These are phyloP conservation scores for Ogataea saltuana DNA, from an alignment of 805 yeast genomes.

Conservation along the genomic window DNA sequence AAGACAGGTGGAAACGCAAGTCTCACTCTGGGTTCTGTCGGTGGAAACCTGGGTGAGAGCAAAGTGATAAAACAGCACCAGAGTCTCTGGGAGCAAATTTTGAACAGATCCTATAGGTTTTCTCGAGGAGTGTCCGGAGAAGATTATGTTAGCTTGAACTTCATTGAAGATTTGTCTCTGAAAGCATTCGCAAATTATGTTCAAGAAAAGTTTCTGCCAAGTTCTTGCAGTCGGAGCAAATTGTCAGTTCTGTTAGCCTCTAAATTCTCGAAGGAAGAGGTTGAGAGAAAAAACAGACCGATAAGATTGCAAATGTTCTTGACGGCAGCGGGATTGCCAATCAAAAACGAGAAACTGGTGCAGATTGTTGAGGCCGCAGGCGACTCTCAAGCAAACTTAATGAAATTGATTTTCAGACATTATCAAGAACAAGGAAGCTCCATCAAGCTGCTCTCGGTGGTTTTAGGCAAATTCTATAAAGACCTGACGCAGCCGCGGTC, in stretches of 20 bases:
- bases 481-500: conserved; percentile 11
- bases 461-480: conserved; percentile 25
- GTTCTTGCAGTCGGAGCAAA: conserved; percentile 40
- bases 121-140: conserved; percentile 30
- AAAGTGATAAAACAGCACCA: conserved; percentile 44
- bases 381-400: conserved; percentile 38
- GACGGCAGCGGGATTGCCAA: conserved; percentile 48
- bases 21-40: conserved; percentile 29
- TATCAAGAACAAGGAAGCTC: conserved; percentile 43
- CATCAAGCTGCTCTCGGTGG: conserved; percentile 24
- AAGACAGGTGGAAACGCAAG: conserved; percentile 26
- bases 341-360: conserved; percentile 40
- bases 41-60: conserved; percentile 21
- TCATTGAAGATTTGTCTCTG: conserved; percentile 37
- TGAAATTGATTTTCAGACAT: conserved; percentile 44
- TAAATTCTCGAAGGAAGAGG: conserved; percentile 38
- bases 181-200: conserved; percentile 40
- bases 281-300: conserved; percentile 36
- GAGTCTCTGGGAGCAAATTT: conserved; percentile 50
- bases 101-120: conserved; percentile 44
- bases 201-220: conserved; percentile 36
- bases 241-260: conserved; percentile 45
- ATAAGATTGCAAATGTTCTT: conserved; percentile 47
- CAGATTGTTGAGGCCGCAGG: conserved; percentile 41
- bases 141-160: conserved; percentile 36